Base-by-base conservation (phyloP, 805 yeast species). In the Isabelozyma gotoi region DNA sequence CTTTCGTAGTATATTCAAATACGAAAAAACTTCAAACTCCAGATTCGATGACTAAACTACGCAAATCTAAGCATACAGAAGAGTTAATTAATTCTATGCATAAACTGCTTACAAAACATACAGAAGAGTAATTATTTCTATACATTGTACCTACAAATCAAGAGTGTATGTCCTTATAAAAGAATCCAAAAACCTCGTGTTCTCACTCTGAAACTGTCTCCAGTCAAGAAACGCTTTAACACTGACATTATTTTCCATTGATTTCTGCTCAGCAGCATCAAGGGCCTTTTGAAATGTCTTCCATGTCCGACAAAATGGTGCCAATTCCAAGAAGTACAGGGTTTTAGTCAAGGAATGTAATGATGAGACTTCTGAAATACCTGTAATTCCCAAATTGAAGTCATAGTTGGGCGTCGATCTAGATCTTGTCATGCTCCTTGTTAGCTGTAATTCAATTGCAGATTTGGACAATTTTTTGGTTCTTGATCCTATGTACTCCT, bases 351-450 rank as follows among this genome's bases (percentile, higher is more conserved):
- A 46, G 42, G 59, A 48, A 39, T 55, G 47, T 21, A 60, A 48
- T n/a, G 60, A 45, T 5, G 76, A 71, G 2, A 53, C 43, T 5
- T 71, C 76, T 12, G 71, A 61, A 10, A 67, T 49, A 1, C 73
- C 74, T 8, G 53, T 50, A 2, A 55, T 40, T 1, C 56, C 65
- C 6, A 54, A 45, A 7, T 16, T 45, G 51, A 49, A 38, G 16
- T 45, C 40, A 20, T 37, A 38, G 19, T 7, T 31, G 37, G 32
- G 20, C 5, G 40, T 21, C 27, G 18, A 12, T 11, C 33, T 18
- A 5, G 44, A 40, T 38, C 41, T 32, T 33, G 62, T 42, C 2
- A 57, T 50, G 2, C 61, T 48, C 41, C 71, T 48, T 4, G 46
- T 44, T 5, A 42, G 39, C 4, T 43, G 52, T 11, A 61, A 49